phyloP scores from a whole-genome alignment of 2,329 filamentous ascomycete genomes.

The Aspergillus sp. region DNA sequence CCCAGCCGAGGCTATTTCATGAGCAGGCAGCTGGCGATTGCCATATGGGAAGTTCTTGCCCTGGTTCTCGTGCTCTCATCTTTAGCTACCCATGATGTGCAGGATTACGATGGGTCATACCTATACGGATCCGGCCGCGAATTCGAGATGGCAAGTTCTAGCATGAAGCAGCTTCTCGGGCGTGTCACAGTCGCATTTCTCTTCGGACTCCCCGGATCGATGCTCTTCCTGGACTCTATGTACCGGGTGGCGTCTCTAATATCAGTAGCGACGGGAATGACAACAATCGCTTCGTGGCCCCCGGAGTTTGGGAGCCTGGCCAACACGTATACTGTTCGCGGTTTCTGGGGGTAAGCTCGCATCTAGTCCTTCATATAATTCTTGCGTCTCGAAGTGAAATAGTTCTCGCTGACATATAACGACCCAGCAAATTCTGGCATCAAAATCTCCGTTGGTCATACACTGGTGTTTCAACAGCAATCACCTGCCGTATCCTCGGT shows the following conservation, averaged over 20 bases:
- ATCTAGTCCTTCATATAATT: neutral
- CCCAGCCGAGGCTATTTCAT: slow-evolving; percentile 20
- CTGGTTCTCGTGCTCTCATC: slow-evolving; percentile 14
- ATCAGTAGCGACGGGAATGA: slow-evolving; percentile 17
- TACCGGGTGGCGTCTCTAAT: slow-evolving; percentile 26
- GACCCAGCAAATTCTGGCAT: slow-evolving; percentile 32
- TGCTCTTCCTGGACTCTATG: slow-evolving; percentile 21
- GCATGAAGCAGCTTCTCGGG: slow-evolving; percentile 16
- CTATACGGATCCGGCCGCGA: slow-evolving; percentile 7
- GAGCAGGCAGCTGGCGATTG: slow-evolving; percentile 22
- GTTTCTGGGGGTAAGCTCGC: slow-evolving; percentile 31
- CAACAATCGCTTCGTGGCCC: slow-evolving; percentile 22
- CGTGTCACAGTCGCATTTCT: slow-evolving; percentile 14
- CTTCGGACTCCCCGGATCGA: slow-evolving; percentile 18
- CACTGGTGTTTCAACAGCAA: slow-evolving; percentile 21
- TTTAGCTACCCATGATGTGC: neutral
- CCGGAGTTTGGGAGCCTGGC: slow-evolving; percentile 27
- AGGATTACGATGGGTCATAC: neutral
- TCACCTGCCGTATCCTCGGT: slow-evolving; percentile 22
- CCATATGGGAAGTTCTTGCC: slow-evolving; percentile 24
- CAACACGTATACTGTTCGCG: slow-evolving; percentile 28
- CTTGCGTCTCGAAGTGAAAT: neutral
- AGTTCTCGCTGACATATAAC: neutral
- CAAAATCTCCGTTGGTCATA: slow-evolving; percentile 30
- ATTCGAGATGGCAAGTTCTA: slow-evolving; percentile 3